Evolutionary conservation across 1,139 yeast species (phyloP), one percentile per base, ranked within the genome.

Genomic region (Meyerozyma sp.): DNA sequence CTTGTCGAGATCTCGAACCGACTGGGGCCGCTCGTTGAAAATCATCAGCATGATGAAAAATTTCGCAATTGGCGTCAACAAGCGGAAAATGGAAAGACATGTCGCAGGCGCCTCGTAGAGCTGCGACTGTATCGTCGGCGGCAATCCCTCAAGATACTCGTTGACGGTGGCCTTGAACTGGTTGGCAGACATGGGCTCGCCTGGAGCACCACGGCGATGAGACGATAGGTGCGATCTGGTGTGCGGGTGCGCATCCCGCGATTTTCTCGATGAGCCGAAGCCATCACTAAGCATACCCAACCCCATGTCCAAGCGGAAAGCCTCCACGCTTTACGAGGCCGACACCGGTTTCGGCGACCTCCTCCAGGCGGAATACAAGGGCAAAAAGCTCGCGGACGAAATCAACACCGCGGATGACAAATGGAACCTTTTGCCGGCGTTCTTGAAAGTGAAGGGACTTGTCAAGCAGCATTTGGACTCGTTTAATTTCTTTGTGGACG

Each of bases 391-490:
- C 48, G 81, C 95, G 1, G 99, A 93, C 67, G 88, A 87, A 52
- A 84, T 93, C 61, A 81, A 81, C 55, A 89, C 97, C 0, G 95
- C 95, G 11, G 73, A 85, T 57, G 99, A 93, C 65, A 93, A 93
- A 65, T 93, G 99, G 99, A 85, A 93, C 55, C 72, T 93, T 44
- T 68, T 93, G 39, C 99, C 99, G 0, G 98, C 98, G 0, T 93
- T 93, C 59, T 70, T 93, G 48, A 90, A 90, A 59, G 96, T 94
- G 39, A 93, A 93, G 62, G 99, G 99, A 43, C 72, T 93, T 42
- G 98, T 93, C 40, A 93, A 94, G 58, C 99, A 93, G 68, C 98
- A 93, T 70, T 72, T 94, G 59, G 98, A 93, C 59, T 93, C 98
- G 14, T 93, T 90, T 75, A 91, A 93, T 61, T 93, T 88, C 66